phyloP scores from a whole-genome alignment of 805 yeast genomes.

The Myxozyma neglecta region DNA sequence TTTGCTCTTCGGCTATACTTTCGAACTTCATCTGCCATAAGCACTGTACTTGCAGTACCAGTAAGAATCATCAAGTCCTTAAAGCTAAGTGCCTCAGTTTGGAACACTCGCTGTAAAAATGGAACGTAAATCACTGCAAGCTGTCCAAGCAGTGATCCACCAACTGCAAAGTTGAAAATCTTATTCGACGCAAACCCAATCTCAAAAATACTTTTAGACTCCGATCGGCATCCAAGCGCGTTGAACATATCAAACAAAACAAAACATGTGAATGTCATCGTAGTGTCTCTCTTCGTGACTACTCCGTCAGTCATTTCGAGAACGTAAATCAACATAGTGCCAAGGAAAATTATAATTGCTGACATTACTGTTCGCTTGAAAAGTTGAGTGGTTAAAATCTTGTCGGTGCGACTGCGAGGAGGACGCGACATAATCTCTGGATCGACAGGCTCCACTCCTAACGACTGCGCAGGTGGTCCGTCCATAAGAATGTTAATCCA shows the following conservation, averaged over 20 bases:
- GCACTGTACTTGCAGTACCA: constrained; percentile 71
- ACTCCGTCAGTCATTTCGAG: constrained; percentile 81
- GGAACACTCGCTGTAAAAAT: constrained; percentile 87
- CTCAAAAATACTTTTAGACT: constrained; percentile 77
- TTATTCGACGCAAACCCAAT: constrained; percentile 73
- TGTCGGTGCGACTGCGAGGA: constrained; percentile 80
- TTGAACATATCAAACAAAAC: constrained; percentile 96
- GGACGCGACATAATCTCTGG: constrained; percentile 64
- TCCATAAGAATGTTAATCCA: constrained; percentile 79
- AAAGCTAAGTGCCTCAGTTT: constrained; percentile 83
- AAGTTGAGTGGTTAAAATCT: constrained; percentile 70
- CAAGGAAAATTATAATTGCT: constrained; percentile 73
- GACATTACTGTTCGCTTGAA: constrained; percentile 73
- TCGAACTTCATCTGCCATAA: constrained; percentile 79
- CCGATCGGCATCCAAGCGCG: constrained; percentile 90
- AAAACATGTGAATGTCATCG: constrained; percentile 98
- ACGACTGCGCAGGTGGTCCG: constrained; percentile 82
- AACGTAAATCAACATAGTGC: constrained; percentile 84
- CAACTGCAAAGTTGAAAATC: constrained; percentile 93
- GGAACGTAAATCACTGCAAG: constrained; percentile 91
- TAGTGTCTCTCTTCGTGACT: constrained; percentile 92
- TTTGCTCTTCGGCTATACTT: constrained; percentile 47
- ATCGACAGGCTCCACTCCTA: constrained; percentile 66
- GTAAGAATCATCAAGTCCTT: constrained; percentile 67
- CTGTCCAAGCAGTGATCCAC: constrained; percentile 85